A percentile compares a stretch with the other conserved stretches of the same genome.
Conservation (phyloP, 1,139 yeast genomes). For the Arxiozyma telluris region DNA sequence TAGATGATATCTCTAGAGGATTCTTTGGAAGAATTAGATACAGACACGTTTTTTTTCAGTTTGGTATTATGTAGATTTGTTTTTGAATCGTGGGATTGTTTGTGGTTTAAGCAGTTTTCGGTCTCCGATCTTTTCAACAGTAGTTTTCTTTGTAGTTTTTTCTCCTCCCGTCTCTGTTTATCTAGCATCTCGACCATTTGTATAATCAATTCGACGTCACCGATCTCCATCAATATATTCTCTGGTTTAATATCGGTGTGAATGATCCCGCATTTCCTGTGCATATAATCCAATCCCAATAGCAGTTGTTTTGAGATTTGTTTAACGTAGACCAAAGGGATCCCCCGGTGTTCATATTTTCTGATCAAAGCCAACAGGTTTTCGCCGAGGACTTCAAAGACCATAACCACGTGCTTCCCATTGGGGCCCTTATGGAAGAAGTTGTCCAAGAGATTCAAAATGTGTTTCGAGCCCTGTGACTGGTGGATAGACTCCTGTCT, state of each 20-base stretch:
- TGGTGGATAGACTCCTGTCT: conserved; percentile 17
- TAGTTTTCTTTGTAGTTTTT: conserved; percentile 32
- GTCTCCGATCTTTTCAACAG: conserved; percentile 7
- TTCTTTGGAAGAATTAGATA: not conserved
- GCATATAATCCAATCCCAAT: conserved; percentile 60
- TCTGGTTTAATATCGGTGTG: conserved; percentile 80
- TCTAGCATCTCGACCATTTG: conserved; percentile 49
- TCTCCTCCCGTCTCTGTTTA: conserved; percentile 38
- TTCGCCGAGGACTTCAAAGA: conserved; percentile 75
- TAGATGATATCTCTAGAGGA: not conserved
- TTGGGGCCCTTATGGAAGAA: conserved; percentile 65
- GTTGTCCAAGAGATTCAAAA: conserved; percentile 56
- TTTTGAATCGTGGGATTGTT: conserved; percentile 1
- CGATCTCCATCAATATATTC: conserved; percentile 63
- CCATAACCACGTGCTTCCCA: conserved; percentile 73
- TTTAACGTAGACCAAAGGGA: conserved; percentile 62
- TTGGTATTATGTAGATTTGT: conserved; percentile 1
- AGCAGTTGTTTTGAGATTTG: conserved; percentile 64
- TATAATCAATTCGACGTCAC: conserved; percentile 62
- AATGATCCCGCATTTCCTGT: conserved; percentile 64
- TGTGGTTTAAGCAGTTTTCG: conserved; percentile 1
- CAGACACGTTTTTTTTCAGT: no score
- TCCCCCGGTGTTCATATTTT: conserved; percentile 57
- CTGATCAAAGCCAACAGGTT: conserved; percentile 57
- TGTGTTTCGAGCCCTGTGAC: conserved; percentile 51